Evolutionary conservation across 345 rosid species (phyloP).

Genomic region (Syzygium aromaticum): DNA sequence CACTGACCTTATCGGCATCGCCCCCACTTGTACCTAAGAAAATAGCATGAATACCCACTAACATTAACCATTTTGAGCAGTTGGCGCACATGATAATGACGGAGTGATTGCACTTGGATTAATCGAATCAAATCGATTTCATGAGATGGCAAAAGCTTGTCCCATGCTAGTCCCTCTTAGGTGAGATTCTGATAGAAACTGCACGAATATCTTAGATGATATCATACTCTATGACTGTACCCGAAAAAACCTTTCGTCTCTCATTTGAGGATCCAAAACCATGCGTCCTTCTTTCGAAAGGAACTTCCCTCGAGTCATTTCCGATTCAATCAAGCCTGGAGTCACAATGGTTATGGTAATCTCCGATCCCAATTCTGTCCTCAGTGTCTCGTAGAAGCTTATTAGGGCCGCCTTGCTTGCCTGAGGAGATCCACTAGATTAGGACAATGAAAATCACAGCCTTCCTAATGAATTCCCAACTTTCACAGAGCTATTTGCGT

Average conservation of each 20-base stretch:
- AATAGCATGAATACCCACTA: slow-evolving; percentile 1
- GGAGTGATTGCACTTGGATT: background rate
- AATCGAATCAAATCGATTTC: background rate
- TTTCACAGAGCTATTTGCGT: background rate
- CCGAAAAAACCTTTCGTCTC: background rate
- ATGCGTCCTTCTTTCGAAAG: background rate
- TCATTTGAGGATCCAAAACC: slow-evolving; percentile 3
- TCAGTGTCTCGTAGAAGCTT: slow-evolving; percentile 49
- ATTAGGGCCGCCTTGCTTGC: slow-evolving; percentile 62
- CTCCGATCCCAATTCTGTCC: slow-evolving; percentile 41
- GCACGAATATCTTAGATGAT: background rate
- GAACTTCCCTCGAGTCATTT: slow-evolving; percentile 16
- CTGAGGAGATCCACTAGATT: slow-evolving; percentile 4
- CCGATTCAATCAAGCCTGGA: slow-evolving; percentile 51
- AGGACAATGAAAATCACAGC: background rate
- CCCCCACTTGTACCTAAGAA: slow-evolving; percentile 1
- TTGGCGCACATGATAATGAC: fast-evolving
- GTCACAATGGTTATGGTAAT: slow-evolving; percentile 44
- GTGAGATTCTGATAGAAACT: background rate
- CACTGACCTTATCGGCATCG: slow-evolving; percentile 13
- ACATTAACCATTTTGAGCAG: background rate
- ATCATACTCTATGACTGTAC: background rate
- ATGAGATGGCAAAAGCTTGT: background rate
- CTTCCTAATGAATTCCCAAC: background rate
- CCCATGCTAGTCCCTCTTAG: background rate